phyloP scores from a whole-genome alignment of 2,329 filamentous ascomycete species.

The Didymella sp. region DNA sequence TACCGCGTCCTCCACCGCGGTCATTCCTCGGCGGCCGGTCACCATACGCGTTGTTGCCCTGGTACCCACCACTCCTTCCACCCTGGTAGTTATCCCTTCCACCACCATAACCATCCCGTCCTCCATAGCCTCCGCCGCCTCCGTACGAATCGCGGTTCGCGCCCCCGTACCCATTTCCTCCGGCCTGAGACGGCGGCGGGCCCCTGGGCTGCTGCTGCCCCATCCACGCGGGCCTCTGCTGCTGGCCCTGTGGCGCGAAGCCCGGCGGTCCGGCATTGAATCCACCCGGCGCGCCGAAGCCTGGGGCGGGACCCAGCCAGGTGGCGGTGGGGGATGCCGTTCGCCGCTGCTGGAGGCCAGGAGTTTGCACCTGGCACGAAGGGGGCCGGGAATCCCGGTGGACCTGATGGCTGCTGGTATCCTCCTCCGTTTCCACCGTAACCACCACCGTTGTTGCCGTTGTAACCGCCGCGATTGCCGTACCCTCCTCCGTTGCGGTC shows the following conservation, averaged over 20 bases:
- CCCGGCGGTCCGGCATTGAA: conserved; percentile 21
- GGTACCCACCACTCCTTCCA: conserved; percentile 26
- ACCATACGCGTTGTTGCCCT: conserved; percentile 31
- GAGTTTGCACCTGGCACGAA: conserved; percentile 26
- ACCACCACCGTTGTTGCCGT: conserved; percentile 17
- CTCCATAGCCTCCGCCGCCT: conserved; percentile 10
- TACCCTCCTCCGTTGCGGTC: conserved; percentile 2
- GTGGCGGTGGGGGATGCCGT: conserved; percentile 38
- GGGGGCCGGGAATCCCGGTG: conserved; percentile 20
- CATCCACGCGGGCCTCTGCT: conserved; percentile 32
- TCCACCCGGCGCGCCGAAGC: conserved; percentile 14
- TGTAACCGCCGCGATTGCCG: conserved; percentile 3
- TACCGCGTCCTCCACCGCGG: conserved; percentile 29
- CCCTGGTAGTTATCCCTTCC: conserved; percentile 1
- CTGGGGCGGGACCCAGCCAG: conserved; percentile 42
- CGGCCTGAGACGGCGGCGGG: conserved; percentile 30
- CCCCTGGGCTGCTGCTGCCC: conserved; percentile 27
- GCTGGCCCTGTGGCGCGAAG: conserved; percentile 27
- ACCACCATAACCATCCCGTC: conserved; percentile 30
- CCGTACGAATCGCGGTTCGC: conserved; percentile 35
- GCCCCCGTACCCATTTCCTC: conserved; percentile 12
- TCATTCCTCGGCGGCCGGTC: conserved; percentile 30
- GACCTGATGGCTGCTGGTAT: background rate
- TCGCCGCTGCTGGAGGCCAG: conserved; percentile 38
- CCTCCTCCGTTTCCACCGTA: conserved; percentile 15